Conservation (phyloP, 495 filamentous ascomycete species). For the Talaromyces adpressus region DNA sequence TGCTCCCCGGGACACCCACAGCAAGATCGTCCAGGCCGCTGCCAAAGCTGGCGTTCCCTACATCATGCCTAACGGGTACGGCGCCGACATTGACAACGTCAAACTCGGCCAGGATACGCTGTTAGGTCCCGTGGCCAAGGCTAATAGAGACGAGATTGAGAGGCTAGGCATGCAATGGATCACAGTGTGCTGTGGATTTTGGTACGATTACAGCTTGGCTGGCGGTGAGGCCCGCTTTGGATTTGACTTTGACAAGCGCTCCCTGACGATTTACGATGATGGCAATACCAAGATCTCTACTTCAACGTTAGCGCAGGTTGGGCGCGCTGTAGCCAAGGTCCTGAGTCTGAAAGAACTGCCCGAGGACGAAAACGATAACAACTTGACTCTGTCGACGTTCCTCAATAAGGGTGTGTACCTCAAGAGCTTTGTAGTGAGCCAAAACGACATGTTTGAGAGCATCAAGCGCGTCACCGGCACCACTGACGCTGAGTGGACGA, state of each 20-base stretch:
- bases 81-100: slow-evolving; percentile 31
- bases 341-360: slow-evolving; percentile 36
- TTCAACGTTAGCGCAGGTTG: slow-evolving; percentile 37
- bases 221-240: slow-evolving; percentile 23
- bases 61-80: slow-evolving; percentile 56
- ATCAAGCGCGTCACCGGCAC: slow-evolving; percentile 46
- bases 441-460: slow-evolving; percentile 46
- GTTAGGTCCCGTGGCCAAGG: slow-evolving; percentile 10
- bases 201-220: slow-evolving; percentile 46
- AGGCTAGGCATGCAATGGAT: slow-evolving; percentile 39
- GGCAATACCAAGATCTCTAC: slow-evolving; percentile 31
- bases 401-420: slow-evolving; percentile 39
- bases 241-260: slow-evolving; percentile 34
- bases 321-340: slow-evolving; percentile 34
- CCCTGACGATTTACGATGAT: slow-evolving; percentile 40
- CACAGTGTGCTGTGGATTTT: slow-evolving; percentile 37
- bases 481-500: slow-evolving; percentile 47
- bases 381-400: slow-evolving; percentile 22
- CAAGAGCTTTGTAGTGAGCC: slow-evolving; percentile 39
- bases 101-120: slow-evolving; percentile 25
- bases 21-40: slow-evolving; percentile 50
- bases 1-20: slow-evolving; percentile 33
- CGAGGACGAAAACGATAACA: slow-evolving; percentile 34
- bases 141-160: slow-evolving; percentile 27
- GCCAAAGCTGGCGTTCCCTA: slow-evolving; percentile 52